Evolutionary conservation across 257 asterid species (phyloP), one percentile per base, ranked within the genome.

Genomic region (Osmanthus fragrans): DNA sequence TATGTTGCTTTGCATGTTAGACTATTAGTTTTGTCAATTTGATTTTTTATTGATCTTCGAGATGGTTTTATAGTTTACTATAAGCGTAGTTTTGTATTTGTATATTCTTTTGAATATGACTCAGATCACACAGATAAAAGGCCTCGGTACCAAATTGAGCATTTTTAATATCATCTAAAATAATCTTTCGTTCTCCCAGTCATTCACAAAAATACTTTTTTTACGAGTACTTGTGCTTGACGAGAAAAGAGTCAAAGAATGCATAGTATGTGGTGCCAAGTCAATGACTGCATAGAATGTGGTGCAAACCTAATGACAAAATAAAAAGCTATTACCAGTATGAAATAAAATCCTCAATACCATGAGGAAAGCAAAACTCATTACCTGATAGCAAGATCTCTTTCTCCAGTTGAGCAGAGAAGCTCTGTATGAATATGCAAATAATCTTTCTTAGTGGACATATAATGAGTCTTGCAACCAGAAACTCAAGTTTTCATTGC

Each of bases 381-480:
- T 83, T 90, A 94, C 98, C 98, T 80, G 98, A 94, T 70, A 90
- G 86, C 88, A 94, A 89, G 81, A 89, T 89, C 69, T 94, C 98
- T 77, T 86, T 94, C 87, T 94, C 98, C 77, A 92, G 92, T 88
- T 94, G 96, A 78, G 91, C 98, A 70, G 96, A 89, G 87, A 91
- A 94, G 80, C 82, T 89, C 97, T 94, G 92, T 42, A 88, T 80
- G 27, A 58, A 80, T 73, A 71, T 45, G 77, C 70, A 80, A 54
- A 71, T 27, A 72, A 69, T 51, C 72, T 49, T 71, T 76, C 75
- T 75, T 33, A 79, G 70, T 37, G 34, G 69, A 73, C 29, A 40
- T 49, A 76, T 23, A 76, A 36, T 67, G 37, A 70, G 60, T 25
- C 75, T 23, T 71, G 60, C 74, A 71, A 54, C 64, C 76, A 76